Conservation (phyloP, 495 filamentous ascomycete genomes). For the Friedmanniomyces simplex region DNA sequence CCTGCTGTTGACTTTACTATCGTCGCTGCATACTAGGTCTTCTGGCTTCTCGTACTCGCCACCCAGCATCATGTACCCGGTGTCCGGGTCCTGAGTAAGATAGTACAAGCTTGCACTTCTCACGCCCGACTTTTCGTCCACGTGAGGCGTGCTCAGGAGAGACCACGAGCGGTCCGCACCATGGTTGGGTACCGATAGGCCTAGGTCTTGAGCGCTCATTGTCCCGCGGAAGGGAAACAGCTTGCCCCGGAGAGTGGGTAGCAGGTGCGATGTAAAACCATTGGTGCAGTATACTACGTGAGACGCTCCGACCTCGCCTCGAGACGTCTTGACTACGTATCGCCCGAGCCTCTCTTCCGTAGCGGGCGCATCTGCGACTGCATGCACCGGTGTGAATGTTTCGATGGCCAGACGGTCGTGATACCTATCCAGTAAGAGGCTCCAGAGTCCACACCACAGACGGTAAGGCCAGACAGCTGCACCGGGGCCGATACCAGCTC, state of each 20-base stretch:
- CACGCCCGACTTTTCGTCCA: neutral
- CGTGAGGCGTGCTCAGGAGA: neutral
- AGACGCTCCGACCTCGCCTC: slow-evolving; percentile 30
- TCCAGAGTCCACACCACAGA: slow-evolving; percentile 35
- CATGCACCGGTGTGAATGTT: slow-evolving; percentile 30
- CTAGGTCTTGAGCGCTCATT: slow-evolving; percentile 35
- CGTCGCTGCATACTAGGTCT: slow-evolving; percentile 14
- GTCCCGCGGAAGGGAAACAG: slow-evolving; percentile 39
- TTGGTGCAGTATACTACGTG: slow-evolving; percentile 44
- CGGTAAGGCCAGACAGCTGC: slow-evolving; percentile 38
- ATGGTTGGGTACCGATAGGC: slow-evolving; percentile 5
- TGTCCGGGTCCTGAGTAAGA: slow-evolving; percentile 28
- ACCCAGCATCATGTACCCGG: slow-evolving; percentile 32
- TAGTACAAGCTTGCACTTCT: slow-evolving; percentile 24
- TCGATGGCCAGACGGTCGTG: slow-evolving; percentile 29
- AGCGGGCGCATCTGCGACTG: neutral
- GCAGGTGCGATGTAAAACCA: slow-evolving; percentile 36
- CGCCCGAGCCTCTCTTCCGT: neutral
- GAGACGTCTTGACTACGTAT: slow-evolving; percentile 30
- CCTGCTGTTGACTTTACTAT: slow-evolving; percentile 24
- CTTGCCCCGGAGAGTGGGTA: slow-evolving; percentile 36
- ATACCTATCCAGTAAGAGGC: slow-evolving; percentile 26
- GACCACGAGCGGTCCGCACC: slow-evolving; percentile 9
- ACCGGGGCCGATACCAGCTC: slow-evolving; percentile 32
- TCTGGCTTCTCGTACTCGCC: slow-evolving; percentile 17